Base-by-base conservation (phyloP, 2,329 filamentous ascomycete genomes). In the Colletotrichum musae region DNA sequence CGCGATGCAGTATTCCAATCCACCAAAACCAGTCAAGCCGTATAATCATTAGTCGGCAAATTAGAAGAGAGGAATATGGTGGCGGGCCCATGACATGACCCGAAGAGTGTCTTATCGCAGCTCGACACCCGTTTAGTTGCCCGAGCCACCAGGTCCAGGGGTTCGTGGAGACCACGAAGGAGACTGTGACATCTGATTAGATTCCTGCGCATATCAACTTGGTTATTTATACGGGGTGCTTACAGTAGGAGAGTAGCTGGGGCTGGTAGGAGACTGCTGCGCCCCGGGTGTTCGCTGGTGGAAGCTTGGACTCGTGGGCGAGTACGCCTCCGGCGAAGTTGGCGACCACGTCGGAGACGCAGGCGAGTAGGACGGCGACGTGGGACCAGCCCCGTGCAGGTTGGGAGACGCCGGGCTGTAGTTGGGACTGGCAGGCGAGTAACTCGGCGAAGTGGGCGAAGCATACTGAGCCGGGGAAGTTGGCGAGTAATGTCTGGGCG, bases 331-430 rank as follows among this genome's bases (percentile, higher is more conserved):
- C 13, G 88, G 88, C 48, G 92, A 94, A 6, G 92, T 93, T 3
- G 93, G 93, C 65, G 93, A 94, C 84, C 93, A 95, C 26, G 87
- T 89, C n/a, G 92, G 92, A 58, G 92, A 94, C 3, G 90, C 90
- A 54, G 92, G 92, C 39, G 87, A 89, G 80, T 92, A 92, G 4
- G 85, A 86, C n/a, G 86, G 89, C 71, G 89, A 87, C 39, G 88
- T 85, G 12, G 85, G 79, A 5, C 78, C 79, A 39, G 73, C 74
- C 58, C 72, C 81, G 76, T 79, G 84, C 74, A 87, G 80, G 77
- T 85, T 88, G 73, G 85, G 91, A 59, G 88, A 91, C 4, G 90
- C 89, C n/a, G 91, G 91, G 75, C 89, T 92, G 81, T 93, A 94
- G 75, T 87, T 90, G 64, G 92, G 91, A 73, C 89, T 92, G 6